Conservation (phyloP, 768 basidiomycete genomes). For the Tephrocybe sp. region DNA sequence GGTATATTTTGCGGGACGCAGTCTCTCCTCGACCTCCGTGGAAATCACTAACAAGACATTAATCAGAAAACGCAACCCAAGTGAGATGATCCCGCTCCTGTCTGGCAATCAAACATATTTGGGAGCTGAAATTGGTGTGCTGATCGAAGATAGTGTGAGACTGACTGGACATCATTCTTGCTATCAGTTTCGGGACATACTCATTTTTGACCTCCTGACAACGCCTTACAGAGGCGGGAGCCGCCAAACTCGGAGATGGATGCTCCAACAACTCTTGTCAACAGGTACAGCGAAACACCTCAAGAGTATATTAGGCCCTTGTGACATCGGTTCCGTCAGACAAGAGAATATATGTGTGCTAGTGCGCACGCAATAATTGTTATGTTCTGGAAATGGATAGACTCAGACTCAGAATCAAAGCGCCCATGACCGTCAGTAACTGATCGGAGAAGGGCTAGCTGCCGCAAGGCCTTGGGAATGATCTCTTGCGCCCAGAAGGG, state of each 20-base stretch:
- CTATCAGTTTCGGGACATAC: constrained; percentile 16
- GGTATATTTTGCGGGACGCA: background rate
- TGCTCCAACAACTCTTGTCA: background rate
- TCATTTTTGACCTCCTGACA: constrained; percentile 8
- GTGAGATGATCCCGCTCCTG: background rate
- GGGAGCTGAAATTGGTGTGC: constrained; percentile 2
- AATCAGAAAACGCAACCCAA: background rate
- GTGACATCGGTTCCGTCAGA: constrained; percentile 10
- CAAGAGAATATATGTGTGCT: background rate
- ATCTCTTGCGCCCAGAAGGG: constrained; percentile 8
- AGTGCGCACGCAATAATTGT: constrained; percentile 3
- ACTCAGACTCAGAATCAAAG: constrained; percentile 2
- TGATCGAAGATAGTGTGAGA: constrained; percentile 13
- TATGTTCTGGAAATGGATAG: constrained; percentile 12
- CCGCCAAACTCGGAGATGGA: constrained; percentile 14
- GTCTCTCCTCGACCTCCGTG: background rate
- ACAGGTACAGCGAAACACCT: background rate
- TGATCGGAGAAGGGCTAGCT: constrained; percentile 17
- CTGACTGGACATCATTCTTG: constrained; percentile 13
- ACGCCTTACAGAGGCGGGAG: constrained; percentile 7
- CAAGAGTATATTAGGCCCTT: background rate
- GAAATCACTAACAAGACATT: background rate
- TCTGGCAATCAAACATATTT: constrained; percentile 13
- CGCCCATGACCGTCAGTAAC: constrained; percentile 13
- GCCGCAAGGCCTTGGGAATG: constrained; percentile 13